A percentile compares a stretch with the other conserved stretches of the same genome.
Evolutionary conservation across 106 monocot species (phyloP).

Genomic region (Dioscorea dumetorum): DNA sequence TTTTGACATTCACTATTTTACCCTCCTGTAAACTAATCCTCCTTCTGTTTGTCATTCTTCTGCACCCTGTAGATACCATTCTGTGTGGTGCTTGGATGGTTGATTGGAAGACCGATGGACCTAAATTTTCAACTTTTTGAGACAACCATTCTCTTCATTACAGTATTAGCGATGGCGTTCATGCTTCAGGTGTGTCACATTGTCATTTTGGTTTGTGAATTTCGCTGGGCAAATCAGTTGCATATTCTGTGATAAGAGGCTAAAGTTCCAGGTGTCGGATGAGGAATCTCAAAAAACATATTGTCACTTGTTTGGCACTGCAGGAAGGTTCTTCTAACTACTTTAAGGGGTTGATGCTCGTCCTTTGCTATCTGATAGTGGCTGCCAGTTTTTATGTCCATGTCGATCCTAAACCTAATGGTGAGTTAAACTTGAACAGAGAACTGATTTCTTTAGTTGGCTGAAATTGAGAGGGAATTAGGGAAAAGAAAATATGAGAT

Average conservation of each 20-base stretch:
- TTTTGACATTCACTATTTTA: too few species aligned
- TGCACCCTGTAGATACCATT: constrained; percentile 50
- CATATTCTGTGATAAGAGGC: not conserved
- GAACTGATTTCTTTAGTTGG: too few species aligned
- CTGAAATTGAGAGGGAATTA: too few species aligned
- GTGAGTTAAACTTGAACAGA: constrained; percentile 16
- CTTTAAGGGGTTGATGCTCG: constrained; percentile 72
- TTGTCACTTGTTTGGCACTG: constrained; percentile 1
- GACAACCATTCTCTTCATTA: constrained; percentile 61
- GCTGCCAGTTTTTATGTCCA: constrained; percentile 86
- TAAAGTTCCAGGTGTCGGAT: too few species aligned
- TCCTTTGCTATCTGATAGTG: constrained; percentile 73
- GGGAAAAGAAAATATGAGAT: too few species aligned
- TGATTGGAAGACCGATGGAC: constrained; percentile 72
- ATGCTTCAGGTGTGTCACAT: constrained; percentile 51
- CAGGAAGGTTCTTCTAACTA: constrained; percentile 78
- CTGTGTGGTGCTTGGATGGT: constrained; percentile 60
- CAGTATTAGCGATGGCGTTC: constrained; percentile 61
- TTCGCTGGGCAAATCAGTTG: not conserved
- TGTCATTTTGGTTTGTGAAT: too few species aligned
- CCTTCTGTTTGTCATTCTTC: too few species aligned
- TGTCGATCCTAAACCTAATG: constrained; percentile 45
- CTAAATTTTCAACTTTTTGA: constrained; percentile 77
- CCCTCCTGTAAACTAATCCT: too few species aligned
- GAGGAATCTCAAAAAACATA: not conserved